Evolutionary conservation across 805 yeast genomes (phyloP).

Genomic region (Maudiozyma barnettii): DNA sequence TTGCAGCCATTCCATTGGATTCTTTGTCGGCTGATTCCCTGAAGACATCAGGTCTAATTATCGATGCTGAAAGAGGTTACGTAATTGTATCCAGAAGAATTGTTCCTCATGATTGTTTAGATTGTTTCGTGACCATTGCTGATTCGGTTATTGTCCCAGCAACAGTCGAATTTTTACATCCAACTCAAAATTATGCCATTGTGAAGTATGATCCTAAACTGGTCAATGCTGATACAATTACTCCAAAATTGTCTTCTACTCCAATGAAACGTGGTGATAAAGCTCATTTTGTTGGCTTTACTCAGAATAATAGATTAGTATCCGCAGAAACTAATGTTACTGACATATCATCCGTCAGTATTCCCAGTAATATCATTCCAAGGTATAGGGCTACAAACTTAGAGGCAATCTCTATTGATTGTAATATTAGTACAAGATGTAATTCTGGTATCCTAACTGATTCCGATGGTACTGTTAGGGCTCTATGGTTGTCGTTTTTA

Average conservation of each 20-base stretch:
- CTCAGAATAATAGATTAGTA: conserved; percentile 56
- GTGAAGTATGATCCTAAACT: conserved; percentile 71
- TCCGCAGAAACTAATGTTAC: conserved; percentile 69
- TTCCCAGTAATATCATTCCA: conserved; percentile 64
- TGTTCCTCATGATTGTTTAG: conserved; percentile 72
- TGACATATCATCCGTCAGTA: conserved; percentile 62
- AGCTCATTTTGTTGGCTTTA: conserved; percentile 72
- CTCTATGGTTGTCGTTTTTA: conserved; percentile 74
- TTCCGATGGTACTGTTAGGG: conserved; percentile 68
- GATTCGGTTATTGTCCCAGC: conserved; percentile 79
- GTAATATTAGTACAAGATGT: conserved; percentile 62
- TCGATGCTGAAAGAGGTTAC: conserved; percentile 73
- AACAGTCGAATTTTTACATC: conserved; percentile 73
- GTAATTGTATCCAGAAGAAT: conserved; percentile 67
- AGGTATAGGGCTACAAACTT: conserved; percentile 79
- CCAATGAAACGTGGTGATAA: conserved; percentile 69
- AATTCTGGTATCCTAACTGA: conserved; percentile 72
- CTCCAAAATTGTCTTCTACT: conserved; percentile 50
- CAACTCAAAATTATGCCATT: conserved; percentile 77
- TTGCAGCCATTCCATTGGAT: conserved; percentile 64
- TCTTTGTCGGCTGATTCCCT: conserved; percentile 56
- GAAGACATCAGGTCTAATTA: conserved; percentile 65
- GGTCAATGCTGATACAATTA: conserved; percentile 57
- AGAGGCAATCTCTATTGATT: conserved; percentile 68
- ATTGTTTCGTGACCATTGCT: conserved; percentile 69